Conservation (phyloP, 768 basidiomycete species). For the Chiua virens region DNA sequence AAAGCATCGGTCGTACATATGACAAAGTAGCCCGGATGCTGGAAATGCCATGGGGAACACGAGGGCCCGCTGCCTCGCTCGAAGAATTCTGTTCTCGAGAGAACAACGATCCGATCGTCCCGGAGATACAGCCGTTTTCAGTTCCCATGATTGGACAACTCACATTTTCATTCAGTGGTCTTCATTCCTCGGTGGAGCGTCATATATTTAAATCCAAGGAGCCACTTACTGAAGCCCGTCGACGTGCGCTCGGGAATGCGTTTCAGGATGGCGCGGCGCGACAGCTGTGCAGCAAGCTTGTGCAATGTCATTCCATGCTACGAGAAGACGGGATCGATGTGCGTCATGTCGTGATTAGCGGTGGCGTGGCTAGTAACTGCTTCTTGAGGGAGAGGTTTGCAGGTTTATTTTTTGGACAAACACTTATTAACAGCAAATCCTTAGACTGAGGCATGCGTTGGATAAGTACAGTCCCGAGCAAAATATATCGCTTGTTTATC, state of each 20-base stretch:
- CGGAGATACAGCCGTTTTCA: conserved; percentile 41
- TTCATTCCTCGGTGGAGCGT: conserved; percentile 71
- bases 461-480: conserved; percentile 24
- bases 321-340: conserved; percentile 50
- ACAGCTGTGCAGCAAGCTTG: conserved; percentile 77
- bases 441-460: conserved; percentile 36
- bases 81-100: conserved; percentile 60
- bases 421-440: background rate
- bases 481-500: conserved; percentile 58
- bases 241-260: conserved; percentile 54
- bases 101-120: conserved; percentile 18
- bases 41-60: conserved; percentile 56
- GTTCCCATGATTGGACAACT: conserved; percentile 53
- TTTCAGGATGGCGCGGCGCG: conserved; percentile 73
- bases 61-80: conserved; percentile 78
- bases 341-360: conserved; percentile 74
- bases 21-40: conserved; percentile 82
- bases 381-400: conserved; percentile 65
- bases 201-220: conserved; percentile 44
- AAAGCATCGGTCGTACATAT: conserved; percentile 74
- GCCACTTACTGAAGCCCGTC: conserved; percentile 25
- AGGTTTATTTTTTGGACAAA: background rate
- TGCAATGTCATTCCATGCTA: conserved; percentile 33
- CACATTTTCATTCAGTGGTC: conserved; percentile 76
- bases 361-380: conserved; percentile 89